Base-by-base conservation (phyloP, 257 asterid species). In the Fraxinus cuspidata region DNA sequence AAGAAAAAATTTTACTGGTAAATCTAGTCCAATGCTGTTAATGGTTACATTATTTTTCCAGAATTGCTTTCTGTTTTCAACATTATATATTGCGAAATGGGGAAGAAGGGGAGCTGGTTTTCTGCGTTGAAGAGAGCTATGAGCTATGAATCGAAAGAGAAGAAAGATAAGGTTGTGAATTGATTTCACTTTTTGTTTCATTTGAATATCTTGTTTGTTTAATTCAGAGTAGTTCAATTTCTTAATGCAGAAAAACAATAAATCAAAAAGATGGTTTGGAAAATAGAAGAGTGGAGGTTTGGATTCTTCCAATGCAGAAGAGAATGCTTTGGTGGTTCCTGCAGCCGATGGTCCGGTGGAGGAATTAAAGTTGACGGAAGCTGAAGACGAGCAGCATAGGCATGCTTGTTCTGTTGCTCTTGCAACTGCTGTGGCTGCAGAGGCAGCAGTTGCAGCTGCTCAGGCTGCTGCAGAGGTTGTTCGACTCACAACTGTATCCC, bases 401-500 rank as follows among this genome's bases (percentile, higher is more conserved):
- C 92, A 89, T 0, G 93, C 92, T 49, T 86, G 89, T 79, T 92
- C 98, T 16, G 97, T 88, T 58, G 92, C 94, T 68, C 64, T 91
- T 63, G 92, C 90, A 58, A 90, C 96, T 3, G 94, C 98, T 18
- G 83, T 86, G 86, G 98, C 98, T 56, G 97, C 97, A 53, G 98
- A 91, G 81, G 97, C 93, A 2, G 97, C 96, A 7, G 91, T 90
- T 71, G 96, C 94, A 2, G 96, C 96, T 6, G 94, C 96, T 58
- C 89, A 93, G 74, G 97, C 96, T 9, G 97, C 97, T 73, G 97
- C 92, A 3, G 96, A 90, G 88, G 95, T 89, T 65, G 96, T 88
- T 51, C 90, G 96, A 6, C 91, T 92, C 77, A 89, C 94, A 2
- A 70, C 91, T 28, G 88, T 88, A n/a, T 86, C 87, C 51, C 84